Evolutionary conservation across 2,329 filamentous ascomycete genomes (phyloP).

Genomic region (Verticillium tricorpus): DNA sequence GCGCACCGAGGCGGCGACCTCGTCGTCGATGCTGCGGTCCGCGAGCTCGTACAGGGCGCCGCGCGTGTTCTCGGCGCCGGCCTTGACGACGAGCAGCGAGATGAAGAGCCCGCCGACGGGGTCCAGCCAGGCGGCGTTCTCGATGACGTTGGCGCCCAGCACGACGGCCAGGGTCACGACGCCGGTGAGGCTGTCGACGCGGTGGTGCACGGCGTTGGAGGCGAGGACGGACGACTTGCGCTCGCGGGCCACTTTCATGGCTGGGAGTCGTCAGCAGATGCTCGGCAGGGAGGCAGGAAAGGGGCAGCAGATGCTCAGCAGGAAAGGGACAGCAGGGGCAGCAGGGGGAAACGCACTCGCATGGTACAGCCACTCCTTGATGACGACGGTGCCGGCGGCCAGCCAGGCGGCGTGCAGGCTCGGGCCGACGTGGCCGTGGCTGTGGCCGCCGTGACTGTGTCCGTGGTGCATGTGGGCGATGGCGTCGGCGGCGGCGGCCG

Average conservation of each 20-base stretch:
- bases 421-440: conserved; percentile 62
- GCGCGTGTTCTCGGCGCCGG: conserved; percentile 80
- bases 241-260: conserved; percentile 91
- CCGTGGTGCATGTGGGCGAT: conserved; percentile 57
- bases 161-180: conserved; percentile 90
- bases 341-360: conserved; percentile 67
- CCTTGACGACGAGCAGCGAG: conserved; percentile 87
- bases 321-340: neutral
- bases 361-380: conserved; percentile 97
- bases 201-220: conserved; percentile 94
- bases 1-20: conserved; percentile 69
- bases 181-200: conserved; percentile 91
- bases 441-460: conserved; percentile 59
- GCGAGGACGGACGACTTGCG: conserved; percentile 94
- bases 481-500: conserved; percentile 46
- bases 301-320: too few relatives aligned
- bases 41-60: conserved; percentile 81
- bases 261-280: conserved; percentile 35
- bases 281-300: too few relatives aligned
- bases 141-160: conserved; percentile 79
- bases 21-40: conserved; percentile 83
- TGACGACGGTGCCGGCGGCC: conserved; percentile 78
- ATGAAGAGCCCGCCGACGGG: conserved; percentile 91
- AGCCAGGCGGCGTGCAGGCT: conserved; percentile 95
- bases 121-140: conserved; percentile 87